phyloP scores from a whole-genome alignment of 768 basidiomycete genomes.

The Kwoniella europaea region DNA sequence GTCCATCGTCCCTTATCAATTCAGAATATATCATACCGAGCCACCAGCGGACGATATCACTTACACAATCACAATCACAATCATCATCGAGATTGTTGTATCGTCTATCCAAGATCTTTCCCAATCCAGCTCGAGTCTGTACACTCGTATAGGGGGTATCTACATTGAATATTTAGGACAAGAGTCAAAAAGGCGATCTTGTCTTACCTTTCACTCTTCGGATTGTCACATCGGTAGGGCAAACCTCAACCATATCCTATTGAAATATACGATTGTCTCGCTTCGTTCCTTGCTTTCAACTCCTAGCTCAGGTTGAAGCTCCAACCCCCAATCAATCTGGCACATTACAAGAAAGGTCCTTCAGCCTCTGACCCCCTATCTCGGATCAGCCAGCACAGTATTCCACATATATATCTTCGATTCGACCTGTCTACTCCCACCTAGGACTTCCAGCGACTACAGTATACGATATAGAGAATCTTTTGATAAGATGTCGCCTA shows the following conservation, averaged over 20 bases:
- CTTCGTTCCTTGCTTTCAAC: neutral
- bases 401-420: no score
- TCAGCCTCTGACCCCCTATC: no score
- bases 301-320: neutral
- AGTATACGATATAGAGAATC: neutral
- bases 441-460: neutral
- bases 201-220: neutral
- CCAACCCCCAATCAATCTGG: neutral
- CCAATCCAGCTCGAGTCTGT: neutral
- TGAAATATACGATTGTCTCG: neutral
- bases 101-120: neutral
- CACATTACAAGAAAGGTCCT: neutral
- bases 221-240: conserved; percentile 2
- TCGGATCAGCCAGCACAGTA: no score
- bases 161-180: conserved; percentile 5
- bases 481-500: conserved; percentile 23
- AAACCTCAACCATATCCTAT: neutral
- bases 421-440: neutral
- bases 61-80: neutral
- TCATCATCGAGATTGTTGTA: neutral
- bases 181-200: conserved; percentile 5
- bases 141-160: no score
- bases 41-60: neutral
- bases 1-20: neutral
- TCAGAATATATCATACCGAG: neutral